Conservation (phyloP, 345 rosid genomes). For the Erucastrum elatum region DNA sequence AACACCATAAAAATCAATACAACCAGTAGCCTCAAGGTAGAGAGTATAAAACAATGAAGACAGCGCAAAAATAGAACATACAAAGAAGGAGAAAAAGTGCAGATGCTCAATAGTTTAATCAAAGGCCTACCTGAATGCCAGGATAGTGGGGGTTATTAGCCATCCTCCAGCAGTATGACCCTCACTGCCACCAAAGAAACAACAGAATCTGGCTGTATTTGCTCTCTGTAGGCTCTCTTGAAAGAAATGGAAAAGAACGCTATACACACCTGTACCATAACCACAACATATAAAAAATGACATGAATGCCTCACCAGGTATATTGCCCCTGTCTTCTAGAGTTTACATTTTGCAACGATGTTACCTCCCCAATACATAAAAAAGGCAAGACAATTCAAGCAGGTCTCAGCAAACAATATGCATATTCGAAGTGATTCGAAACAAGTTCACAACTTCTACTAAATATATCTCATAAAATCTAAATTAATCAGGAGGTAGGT, state of each 20-base stretch:
- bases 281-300: conserved; percentile 8
- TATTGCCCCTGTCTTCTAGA: not conserved
- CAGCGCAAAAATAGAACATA: not conserved
- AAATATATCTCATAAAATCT: not conserved
- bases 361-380: not conserved
- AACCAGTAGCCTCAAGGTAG: conserved; percentile 16
- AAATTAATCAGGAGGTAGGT: conserved; percentile 2
- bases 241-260: conserved; percentile 7
- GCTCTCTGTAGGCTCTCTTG: not conserved
- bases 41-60: conserved; percentile 5
- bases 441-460: conserved; percentile 8
- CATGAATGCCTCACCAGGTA: not conserved
- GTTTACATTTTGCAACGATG: not conserved
- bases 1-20: not conserved
- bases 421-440: conserved; percentile 5
- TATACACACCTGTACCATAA: conserved; percentile 21
- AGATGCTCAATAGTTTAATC: not conserved
- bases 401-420: not conserved
- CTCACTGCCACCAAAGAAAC: conserved; percentile 23
- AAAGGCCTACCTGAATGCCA: conserved; percentile 58
- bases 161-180: conserved; percentile 50
- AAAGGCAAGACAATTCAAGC: not conserved
- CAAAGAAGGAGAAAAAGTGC: not conserved
- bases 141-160: conserved; percentile 73
- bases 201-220: conserved; percentile 14